Evolutionary conservation across 116 monocot species (phyloP), one percentile per base, ranked within the genome.

Genomic region (Trichopus zeylanicus): DNA sequence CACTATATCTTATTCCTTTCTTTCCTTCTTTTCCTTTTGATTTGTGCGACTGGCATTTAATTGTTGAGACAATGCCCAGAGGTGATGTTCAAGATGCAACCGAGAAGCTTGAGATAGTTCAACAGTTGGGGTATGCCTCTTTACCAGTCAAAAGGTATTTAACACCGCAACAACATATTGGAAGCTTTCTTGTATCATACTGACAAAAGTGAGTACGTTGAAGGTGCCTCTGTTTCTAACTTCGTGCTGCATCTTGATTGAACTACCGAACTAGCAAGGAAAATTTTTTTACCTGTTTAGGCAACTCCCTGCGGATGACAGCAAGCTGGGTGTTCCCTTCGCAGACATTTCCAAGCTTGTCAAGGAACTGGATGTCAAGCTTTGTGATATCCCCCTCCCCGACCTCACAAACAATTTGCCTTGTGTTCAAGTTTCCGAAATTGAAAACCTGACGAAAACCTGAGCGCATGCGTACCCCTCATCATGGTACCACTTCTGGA

Each of bases 401-500:
- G 11, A 98, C 98, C 77, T 98, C 98, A 31, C 98, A 98, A 6
- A 98, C 92, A 48, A 98, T 88, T 53, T 98, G 88, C 63, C 67
- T 87, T 0, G 92, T 98, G 58, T 91, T 98, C 60, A 98, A 42
- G 32, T 98, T 98, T 4, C 98, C 98, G 63, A 98, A 98, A 66
- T 98, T 98, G 6, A 98, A 91, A 26, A 98, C n/a, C n/a, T n/a
- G n/a, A n/a, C n/a, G n/a, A n/a, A n/a, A n/a, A n/a, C 92, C 71
- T 91, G 85, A 3, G 98, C 98, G 54, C 98, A 98, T 1, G 88
- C 88, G 72, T 91, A 98, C 26, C 98, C 98, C 64, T 98, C 92
- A 26, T 91, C 92, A 25, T 88, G 92, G 62, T 98, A 98, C 98
- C 98, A 98, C 53, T 72, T 91, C 80, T 91, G 98, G 56, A 98